These are phyloP conservation scores for Prunus armeniaca DNA, from an alignment of 306 rosid genomes.

Conservation along the genomic window DNA sequence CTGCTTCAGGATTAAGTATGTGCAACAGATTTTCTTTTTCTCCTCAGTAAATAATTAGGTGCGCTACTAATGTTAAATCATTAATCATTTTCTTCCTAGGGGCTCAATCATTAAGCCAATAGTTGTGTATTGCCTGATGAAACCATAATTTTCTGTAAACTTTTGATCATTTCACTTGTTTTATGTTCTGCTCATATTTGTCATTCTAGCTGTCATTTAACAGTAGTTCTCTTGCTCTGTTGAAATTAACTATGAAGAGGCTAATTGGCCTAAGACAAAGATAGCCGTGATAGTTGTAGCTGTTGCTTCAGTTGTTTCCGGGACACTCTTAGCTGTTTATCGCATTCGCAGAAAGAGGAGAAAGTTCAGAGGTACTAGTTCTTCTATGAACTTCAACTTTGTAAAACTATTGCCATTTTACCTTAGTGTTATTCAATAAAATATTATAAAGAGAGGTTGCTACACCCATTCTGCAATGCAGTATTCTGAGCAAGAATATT, in stretches of 20 bases:
- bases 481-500: neutral
- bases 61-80: too few species aligned
- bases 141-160: neutral
- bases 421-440: neutral
- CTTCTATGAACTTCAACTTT: neutral
- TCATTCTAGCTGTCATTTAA: neutral
- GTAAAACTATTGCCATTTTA: neutral
- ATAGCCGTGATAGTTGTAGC: constrained; percentile 12
- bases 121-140: neutral
- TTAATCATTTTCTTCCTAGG: too few species aligned
- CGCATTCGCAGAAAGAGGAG: constrained; percentile 19
- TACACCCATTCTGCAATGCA: neutral
- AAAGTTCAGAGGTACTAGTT: constrained; percentile 20
- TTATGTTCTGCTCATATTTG: neutral
- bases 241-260: constrained; percentile 17
- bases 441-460: neutral
- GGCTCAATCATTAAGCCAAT: neutral
- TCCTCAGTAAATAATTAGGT: too few species aligned
- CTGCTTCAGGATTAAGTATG: constrained; percentile 31
- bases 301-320: constrained; percentile 1
- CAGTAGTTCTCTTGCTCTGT: neutral
- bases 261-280: constrained; percentile 3
- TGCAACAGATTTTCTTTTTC: neutral
- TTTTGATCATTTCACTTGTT: neutral
- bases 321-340: constrained; percentile 17